A percentile compares a stretch with the other conserved stretches of the same genome.
These are phyloP conservation scores for Wickerhamomyces sp. DNA, from an alignment of 1,139 yeast genomes.

Conservation along the genomic window DNA sequence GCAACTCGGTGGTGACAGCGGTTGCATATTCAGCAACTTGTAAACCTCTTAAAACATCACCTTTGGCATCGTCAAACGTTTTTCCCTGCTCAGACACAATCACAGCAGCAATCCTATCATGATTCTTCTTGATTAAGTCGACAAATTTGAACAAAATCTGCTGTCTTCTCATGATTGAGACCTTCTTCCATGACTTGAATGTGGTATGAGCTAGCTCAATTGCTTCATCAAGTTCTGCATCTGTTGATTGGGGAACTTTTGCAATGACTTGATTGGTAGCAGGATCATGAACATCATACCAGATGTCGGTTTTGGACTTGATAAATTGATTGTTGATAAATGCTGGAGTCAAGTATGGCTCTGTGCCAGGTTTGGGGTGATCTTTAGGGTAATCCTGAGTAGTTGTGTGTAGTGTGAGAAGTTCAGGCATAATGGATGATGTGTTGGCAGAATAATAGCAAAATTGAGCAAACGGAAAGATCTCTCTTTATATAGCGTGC, in stretches of 20 bases:
- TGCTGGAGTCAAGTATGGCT: constrained; percentile 21
- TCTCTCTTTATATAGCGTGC: neutral
- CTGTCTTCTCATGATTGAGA: constrained; percentile 63
- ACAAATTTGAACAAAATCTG: constrained; percentile 71
- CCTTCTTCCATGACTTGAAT: constrained; percentile 43
- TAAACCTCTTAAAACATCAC: constrained; percentile 72
- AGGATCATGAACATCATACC: constrained; percentile 75
- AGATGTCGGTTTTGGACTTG: constrained; percentile 46
- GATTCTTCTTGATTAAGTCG: constrained; percentile 56
- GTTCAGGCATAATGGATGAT: constrained; percentile 3
- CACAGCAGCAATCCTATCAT: constrained; percentile 66
- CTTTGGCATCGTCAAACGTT: constrained; percentile 71
- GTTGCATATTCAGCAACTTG: constrained; percentile 61
- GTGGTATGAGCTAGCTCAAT: constrained; percentile 56
- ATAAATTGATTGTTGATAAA: constrained; percentile 55
- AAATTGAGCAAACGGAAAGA: neutral
- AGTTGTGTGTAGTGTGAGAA: constrained; percentile 25
- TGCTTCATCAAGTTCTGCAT: constrained; percentile 50
- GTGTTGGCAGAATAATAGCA: neutral
- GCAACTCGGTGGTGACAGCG: constrained; percentile 49
- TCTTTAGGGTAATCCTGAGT: constrained; percentile 25
- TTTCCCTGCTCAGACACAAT: constrained; percentile 78
- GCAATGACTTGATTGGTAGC: constrained; percentile 65
- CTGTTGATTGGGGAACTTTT: constrained; percentile 67
- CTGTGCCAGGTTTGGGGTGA: constrained; percentile 11